Conservation (phyloP, 2,329 filamentous ascomycete species). For the Neofusicoccum parvum region DNA sequence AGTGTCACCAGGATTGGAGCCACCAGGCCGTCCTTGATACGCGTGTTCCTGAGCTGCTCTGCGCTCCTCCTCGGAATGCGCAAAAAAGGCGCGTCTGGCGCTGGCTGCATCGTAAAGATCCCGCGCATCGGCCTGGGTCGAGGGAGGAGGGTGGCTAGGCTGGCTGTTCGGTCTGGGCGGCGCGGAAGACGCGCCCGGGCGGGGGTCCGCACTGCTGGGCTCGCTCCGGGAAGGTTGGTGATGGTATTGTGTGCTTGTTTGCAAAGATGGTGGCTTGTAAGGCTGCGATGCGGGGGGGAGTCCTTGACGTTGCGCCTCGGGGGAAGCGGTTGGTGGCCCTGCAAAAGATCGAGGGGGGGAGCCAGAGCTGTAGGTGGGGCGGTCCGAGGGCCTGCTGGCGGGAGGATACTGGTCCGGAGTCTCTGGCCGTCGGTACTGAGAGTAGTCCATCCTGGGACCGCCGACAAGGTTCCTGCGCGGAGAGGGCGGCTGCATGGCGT, state of each 20-base stretch:
- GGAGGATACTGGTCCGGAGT: constrained; percentile 42
- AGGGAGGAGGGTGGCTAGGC: constrained; percentile 34
- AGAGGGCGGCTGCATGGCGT: constrained; percentile 51
- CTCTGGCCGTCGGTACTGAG: constrained; percentile 37
- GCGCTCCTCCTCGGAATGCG: constrained; percentile 11
- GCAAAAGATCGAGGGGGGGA: constrained; percentile 34
- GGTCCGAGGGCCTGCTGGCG: constrained; percentile 33
- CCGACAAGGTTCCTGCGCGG: constrained; percentile 39
- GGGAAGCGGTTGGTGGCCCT: constrained; percentile 29
- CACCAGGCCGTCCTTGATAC: constrained; percentile 14
- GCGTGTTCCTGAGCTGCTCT: not conserved
- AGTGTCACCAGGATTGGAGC: constrained; percentile 6
- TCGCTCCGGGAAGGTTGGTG: constrained; percentile 17
- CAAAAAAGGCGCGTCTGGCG: constrained; percentile 29
- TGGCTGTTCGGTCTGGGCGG: constrained; percentile 46
- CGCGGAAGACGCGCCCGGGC: constrained; percentile 21
- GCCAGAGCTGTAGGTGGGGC: constrained; percentile 30
- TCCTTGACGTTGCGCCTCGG: constrained; percentile 37
- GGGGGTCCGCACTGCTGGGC: constrained; percentile 6
- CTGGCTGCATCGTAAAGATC: constrained; percentile 30
- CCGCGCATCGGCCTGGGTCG: constrained; percentile 30
- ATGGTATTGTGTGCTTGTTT: not conserved
- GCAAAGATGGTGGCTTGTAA: constrained; percentile 29
- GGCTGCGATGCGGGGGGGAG: constrained; percentile 34
- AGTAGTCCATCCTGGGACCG: constrained; percentile 37